A percentile compares a stretch with the other conserved stretches of the same genome.
Evolutionary conservation across 192 early-diverging fungal genomes (phyloP).

Genomic region (Coemansia aciculifera): DNA sequence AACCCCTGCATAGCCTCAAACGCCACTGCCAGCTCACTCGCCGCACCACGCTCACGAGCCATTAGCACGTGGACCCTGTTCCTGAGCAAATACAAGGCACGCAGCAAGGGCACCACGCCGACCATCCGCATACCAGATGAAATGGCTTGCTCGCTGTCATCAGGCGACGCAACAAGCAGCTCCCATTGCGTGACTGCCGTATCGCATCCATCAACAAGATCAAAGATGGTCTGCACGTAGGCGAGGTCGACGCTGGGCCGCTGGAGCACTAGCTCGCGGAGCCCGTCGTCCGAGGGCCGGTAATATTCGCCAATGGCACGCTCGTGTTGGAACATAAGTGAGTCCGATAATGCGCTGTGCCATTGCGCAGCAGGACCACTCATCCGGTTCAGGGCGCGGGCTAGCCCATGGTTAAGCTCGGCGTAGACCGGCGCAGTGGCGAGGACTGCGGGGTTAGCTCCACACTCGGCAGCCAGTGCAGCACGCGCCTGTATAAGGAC

Average conservation of each 20-base stretch:
- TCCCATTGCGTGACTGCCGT: constrained; percentile 25
- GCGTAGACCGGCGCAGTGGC: constrained; percentile 16
- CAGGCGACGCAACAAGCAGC: not conserved
- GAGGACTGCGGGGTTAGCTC: not conserved
- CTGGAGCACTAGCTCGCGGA: constrained; percentile 39
- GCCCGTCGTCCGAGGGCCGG: not conserved
- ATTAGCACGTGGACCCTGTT: constrained; percentile 21
- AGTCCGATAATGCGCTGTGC: constrained; percentile 27
- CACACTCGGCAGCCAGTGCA: constrained; percentile 11
- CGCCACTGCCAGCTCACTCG: constrained; percentile 45
- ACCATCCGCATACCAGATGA: not conserved
- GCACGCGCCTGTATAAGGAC: constrained; percentile 20
- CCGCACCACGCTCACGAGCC: constrained; percentile 5
- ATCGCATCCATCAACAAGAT: constrained; percentile 32
- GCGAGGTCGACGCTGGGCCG: constrained; percentile 30
- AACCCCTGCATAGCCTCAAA: constrained; percentile 32
- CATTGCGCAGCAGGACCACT: constrained; percentile 15
- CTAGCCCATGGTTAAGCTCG: constrained; percentile 24
- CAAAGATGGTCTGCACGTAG: constrained; percentile 29
- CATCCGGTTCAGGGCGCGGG: constrained; percentile 17
- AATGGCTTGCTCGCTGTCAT: not conserved
- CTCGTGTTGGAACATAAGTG: constrained; percentile 38
- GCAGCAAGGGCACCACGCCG: constrained; percentile 14
- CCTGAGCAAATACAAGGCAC: constrained; percentile 11
- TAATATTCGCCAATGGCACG: constrained; percentile 12